Evolutionary conservation across 768 basidiomycete genomes (phyloP), one percentile per base, ranked within the genome.

Genomic region (Agaricus subrufescens): DNA sequence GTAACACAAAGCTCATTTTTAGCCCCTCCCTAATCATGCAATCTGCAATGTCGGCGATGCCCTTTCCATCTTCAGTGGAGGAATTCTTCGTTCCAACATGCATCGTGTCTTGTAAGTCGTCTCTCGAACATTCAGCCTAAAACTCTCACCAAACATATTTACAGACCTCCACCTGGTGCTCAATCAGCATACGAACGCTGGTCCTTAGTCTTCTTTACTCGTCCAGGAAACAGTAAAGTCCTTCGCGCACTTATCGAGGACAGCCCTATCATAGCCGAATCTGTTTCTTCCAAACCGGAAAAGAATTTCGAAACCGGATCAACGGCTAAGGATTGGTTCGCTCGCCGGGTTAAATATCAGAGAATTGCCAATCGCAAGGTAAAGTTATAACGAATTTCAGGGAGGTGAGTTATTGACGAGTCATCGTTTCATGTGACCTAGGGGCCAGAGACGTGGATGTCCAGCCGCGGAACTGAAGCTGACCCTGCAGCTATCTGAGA

Each of bases 121-220:
- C 30, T 19, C 19, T 29, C 12, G 30, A 3, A 4, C 25, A 7
- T n/a, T 23, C 25, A 31, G 31, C 31, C 58, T 47, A 38, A 25
- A 30, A 30, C 4, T 27, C 14, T 25, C 40, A 25, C 11, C 11
- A 9, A 27, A 29, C 46, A 19, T 19, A 19, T 12, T 3, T 44
- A 38, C 27, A 83, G 81, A 0, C 78, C 84, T 9, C 82, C 87
- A 0, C 86, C 87, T 0, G 80, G 82, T 7, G 59, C 67, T 3
- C 87, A 90, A 66, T 69, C 70, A 1, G 65, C 71, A 6, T 66
- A 73, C 30, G 79, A 80, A 34, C 75, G 87, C 9, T 87, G 83
- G 80, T 89, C 86, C 4, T 69, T 87, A 10, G 86, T 85, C 0
- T 89, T 80, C 68, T 87, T 89, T 69, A 82, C 78, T 0, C 75